These are phyloP conservation scores for Nannochloropsis granulata DNA, from an alignment of 108 stramenopile species.

Conservation along the genomic window DNA sequence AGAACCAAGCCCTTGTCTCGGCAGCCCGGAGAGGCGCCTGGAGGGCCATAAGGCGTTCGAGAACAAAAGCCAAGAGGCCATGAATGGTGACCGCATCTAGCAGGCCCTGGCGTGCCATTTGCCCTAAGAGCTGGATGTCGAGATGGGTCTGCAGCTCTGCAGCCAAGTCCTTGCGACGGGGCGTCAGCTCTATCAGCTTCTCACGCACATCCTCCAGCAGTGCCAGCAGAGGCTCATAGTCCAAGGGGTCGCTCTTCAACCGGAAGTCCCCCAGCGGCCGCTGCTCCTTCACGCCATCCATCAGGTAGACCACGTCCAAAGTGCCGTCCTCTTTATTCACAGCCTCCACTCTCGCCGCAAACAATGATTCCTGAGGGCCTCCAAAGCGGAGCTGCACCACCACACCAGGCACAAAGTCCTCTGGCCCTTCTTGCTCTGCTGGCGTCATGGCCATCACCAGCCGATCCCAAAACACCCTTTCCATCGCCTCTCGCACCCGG, in stretches of 20 bases:
- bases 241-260: not conserved
- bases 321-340: not conserved
- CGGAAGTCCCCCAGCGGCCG: not conserved
- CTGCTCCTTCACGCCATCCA: not conserved
- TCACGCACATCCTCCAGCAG: not conserved
- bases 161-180: not conserved
- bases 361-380: not conserved
- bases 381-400: not conserved
- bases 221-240: not conserved
- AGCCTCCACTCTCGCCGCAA: not conserved
- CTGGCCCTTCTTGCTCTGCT: not conserved
- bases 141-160: not conserved
- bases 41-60: not conserved
- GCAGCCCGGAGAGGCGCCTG: not conserved
- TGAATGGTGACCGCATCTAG: not conserved
- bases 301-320: not conserved
- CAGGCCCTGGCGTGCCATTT: not conserved
- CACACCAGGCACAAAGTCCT: not conserved
- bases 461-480: not conserved
- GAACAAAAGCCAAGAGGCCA: not conserved
- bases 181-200: not conserved
- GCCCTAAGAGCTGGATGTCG: not conserved
- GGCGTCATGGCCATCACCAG: not conserved
- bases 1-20: not conserved
- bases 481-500: not conserved